phyloP scores from a whole-genome alignment of 805 yeast genomes.

The Wickerhamiella brachini region DNA sequence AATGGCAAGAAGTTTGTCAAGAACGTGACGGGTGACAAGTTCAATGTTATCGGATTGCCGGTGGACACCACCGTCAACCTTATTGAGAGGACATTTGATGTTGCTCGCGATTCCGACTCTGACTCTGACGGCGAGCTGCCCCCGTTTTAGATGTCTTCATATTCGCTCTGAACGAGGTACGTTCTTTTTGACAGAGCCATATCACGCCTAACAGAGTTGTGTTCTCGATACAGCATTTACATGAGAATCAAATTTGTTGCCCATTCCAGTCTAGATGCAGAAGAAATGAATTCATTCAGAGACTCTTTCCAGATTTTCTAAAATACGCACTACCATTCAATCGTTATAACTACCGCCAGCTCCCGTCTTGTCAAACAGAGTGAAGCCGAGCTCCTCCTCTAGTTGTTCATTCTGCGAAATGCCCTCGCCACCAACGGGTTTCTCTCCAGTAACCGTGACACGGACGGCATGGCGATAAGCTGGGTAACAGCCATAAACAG shows the following conservation, averaged over 20 bases:
- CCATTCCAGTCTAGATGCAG: no score
- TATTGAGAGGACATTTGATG: slow-evolving; percentile 23
- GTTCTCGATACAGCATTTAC: no score
- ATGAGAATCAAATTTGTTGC: no score
- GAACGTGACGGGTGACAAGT: slow-evolving; percentile 62
- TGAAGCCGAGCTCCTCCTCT: slow-evolving; percentile 18
- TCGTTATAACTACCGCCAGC: slow-evolving; percentile 23
- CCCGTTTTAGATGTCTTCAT: background rate
- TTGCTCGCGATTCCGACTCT: slow-evolving; percentile 17
- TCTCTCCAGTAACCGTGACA: slow-evolving; percentile 62
- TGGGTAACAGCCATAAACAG: slow-evolving; percentile 60
- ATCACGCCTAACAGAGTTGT: no score
- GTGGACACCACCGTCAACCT: slow-evolving; percentile 39
- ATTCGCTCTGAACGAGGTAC: no score
- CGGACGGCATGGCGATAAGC: slow-evolving; percentile 60
- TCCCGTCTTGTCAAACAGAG: slow-evolving; percentile 19
- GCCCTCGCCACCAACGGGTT: slow-evolving; percentile 30
- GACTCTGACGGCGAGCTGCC: slow-evolving; percentile 4
- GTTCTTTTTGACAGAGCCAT: no score
- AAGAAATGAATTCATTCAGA: no score
- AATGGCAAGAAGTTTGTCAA: slow-evolving; percentile 41
- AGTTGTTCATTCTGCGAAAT: slow-evolving; percentile 15
- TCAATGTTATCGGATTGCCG: slow-evolving; percentile 83
- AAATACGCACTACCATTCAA: slow-evolving; percentile 3
- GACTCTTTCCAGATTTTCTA: no score